Evolutionary conservation across 495 filamentous ascomycete species (phyloP).

Genomic region (Glonium stellatum): DNA sequence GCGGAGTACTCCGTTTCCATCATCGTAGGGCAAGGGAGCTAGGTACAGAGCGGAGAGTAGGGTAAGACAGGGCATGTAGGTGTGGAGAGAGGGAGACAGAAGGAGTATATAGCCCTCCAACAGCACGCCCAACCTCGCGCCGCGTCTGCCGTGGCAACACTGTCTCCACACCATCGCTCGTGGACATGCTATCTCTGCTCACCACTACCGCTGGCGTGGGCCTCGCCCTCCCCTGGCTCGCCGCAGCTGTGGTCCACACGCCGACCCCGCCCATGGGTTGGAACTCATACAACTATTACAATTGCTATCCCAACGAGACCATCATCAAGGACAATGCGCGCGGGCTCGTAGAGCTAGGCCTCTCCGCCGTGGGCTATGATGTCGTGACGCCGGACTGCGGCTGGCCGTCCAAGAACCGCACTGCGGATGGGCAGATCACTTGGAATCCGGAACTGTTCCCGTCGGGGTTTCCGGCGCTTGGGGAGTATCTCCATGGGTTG

Average conservation of each 20-base stretch:
- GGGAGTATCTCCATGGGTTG: constrained; percentile 43
- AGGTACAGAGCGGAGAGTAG: too few species aligned
- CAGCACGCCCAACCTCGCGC: too few species aligned
- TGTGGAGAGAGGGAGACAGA: too few species aligned
- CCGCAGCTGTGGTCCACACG: not conserved
- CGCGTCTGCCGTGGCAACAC: too few species aligned
- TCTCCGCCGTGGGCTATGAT: constrained; percentile 45
- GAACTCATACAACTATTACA: constrained; percentile 53
- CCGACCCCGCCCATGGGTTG: constrained; percentile 32
- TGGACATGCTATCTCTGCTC: too few species aligned
- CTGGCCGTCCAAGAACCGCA: constrained; percentile 43
- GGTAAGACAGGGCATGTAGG: too few species aligned
- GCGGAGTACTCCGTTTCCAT: too few species aligned
- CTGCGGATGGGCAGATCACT: constrained; percentile 42
- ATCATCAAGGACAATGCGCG: constrained; percentile 48
- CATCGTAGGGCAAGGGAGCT: too few species aligned
- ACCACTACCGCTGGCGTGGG: too few species aligned
- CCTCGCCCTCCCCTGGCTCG: not conserved
- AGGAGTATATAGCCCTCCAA: too few species aligned
- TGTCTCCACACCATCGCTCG: too few species aligned
- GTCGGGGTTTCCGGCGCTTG: constrained; percentile 43
- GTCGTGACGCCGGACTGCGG: constrained; percentile 54
- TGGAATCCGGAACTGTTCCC: constrained; percentile 52
- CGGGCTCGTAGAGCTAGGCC: constrained; percentile 48
- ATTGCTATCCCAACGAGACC: constrained; percentile 42